A percentile compares a stretch with the other conserved stretches of the same genome.
phyloP scores from a whole-genome alignment of 73 alveolate species.

The Paramecium tetraurelia region DNA sequence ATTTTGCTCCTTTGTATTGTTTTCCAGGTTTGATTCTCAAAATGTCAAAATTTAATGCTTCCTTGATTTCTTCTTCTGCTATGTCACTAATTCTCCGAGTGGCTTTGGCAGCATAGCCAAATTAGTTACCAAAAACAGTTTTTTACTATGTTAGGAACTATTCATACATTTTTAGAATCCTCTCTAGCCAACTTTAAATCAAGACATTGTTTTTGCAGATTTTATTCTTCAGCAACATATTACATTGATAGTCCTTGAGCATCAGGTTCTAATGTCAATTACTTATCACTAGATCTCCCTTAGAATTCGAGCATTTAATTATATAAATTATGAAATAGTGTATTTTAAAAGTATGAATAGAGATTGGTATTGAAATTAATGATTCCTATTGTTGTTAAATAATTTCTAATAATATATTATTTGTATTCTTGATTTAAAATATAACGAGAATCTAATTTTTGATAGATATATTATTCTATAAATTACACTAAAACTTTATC shows the following conservation, averaged over 20 bases:
- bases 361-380: too few relatives aligned
- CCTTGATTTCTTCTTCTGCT: not conserved
- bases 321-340: not conserved
- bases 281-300: not conserved
- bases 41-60: not conserved
- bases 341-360: too few relatives aligned
- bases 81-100: not conserved
- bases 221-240: slow-evolving; percentile 4
- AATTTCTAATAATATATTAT: too few relatives aligned
- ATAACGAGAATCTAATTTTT: not conserved
- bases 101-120: not conserved
- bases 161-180: not conserved
- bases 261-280: not conserved
- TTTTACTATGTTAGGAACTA: not conserved
- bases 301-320: not conserved
- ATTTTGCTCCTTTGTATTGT: not conserved
- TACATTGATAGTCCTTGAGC: not conserved
- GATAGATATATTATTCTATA: not conserved
- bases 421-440: not conserved
- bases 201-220: not conserved
- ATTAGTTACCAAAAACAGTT: slow-evolving; percentile 29
- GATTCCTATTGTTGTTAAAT: too few relatives aligned
- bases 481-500: not conserved
- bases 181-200: not conserved
- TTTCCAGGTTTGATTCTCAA: not conserved